Percentiles rank a stretch among this genome's conserved stretches.
Evolutionary conservation across 169 alveolate species (phyloP).

Genomic region (Cryptosporidium canis): DNA sequence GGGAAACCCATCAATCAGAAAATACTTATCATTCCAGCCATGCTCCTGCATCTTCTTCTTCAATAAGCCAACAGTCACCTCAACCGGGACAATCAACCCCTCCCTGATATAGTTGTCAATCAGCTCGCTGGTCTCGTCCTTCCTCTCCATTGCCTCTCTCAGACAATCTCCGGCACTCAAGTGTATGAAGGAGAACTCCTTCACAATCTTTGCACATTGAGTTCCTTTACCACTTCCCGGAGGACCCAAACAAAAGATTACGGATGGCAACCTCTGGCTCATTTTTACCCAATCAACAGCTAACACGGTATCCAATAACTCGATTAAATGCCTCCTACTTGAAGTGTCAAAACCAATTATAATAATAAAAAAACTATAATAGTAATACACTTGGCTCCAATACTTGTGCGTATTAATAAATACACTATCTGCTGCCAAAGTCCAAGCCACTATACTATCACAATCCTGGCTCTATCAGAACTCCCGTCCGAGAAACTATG

Average conservation of each 20-base stretch:
- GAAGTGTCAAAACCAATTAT: too few relatives aligned
- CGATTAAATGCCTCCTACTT: too few relatives aligned
- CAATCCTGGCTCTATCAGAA: too few relatives aligned
- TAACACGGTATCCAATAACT: too few relatives aligned
- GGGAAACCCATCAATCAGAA: conserved; percentile 96
- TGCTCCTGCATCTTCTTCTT: conserved; percentile 87
- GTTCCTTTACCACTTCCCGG: conserved; percentile 91
- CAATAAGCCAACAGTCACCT: conserved; percentile 89
- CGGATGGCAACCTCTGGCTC: conserved; percentile 21
- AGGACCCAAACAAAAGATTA: conserved; percentile 79
- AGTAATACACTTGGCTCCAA: too few relatives aligned
- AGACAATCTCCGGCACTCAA: conserved; percentile 92
- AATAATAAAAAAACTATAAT: too few relatives aligned
- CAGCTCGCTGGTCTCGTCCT: conserved; percentile 83
- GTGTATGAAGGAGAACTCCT: conserved; percentile 85
- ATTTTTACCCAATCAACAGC: background rate
- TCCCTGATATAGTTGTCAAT: conserved; percentile 84
- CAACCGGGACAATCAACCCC: conserved; percentile 95
- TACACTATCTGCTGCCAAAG: too few relatives aligned
- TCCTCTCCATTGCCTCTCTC: conserved; percentile 82
- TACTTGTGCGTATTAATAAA: too few relatives aligned
- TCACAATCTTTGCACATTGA: conserved; percentile 83
- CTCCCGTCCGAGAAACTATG: too few relatives aligned
- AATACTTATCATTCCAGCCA: conserved; percentile 88
- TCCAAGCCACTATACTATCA: too few relatives aligned